Evolutionary conservation across 352 stramenopile genomes (phyloP), one percentile per base, ranked within the genome.

Genomic region (Globisporangium megalacanthum): DNA sequence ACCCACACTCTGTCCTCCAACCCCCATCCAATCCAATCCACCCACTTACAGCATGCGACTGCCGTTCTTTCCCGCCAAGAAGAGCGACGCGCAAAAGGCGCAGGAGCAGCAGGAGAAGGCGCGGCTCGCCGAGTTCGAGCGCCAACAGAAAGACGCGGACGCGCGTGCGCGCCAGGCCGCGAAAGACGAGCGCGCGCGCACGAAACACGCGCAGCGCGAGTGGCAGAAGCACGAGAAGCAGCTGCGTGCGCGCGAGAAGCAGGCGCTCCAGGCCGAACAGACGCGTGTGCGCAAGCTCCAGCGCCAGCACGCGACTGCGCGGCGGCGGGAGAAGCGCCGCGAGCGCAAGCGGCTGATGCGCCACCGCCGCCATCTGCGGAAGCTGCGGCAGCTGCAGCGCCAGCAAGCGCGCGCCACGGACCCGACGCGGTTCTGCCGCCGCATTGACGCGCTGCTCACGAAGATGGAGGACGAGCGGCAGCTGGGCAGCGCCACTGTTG

Each of bases 211-310:
- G 49, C 22, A 64, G 46, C 45, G 45, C 10, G 54, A 58, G 37
- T 52, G 59, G 65, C 36, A 51, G 52, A 61, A 59, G 52, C 58
- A 65, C 10, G 64, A 58, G 13, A 65, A 72, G 51, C 44, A 45
- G 35, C 33, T 62, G 52, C 58, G 58, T 44, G 54, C 66, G 17
- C 58, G 53, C 4, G 48, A 54, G 22, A 65, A 70, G 62, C 22
- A 37, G 7, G 62, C 59, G 15, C 35, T 56, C 17, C 52, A 60
- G 29, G 22, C n/a, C 2, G 19, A 35, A 6, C 49, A 67, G 25
- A 59, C 54, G 36, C 61, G 41, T n/a, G 44, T 52, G n/a, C n/a
- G n/a, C 20, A 58, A 54, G 22, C 64, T 66, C 15, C 36, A 61
- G 17, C 67, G 66, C 7, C 45, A 65, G 52, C 66, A 54, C 35